phyloP scores from a whole-genome alignment of 768 basidiomycete species.

The Leccinum boreale region DNA sequence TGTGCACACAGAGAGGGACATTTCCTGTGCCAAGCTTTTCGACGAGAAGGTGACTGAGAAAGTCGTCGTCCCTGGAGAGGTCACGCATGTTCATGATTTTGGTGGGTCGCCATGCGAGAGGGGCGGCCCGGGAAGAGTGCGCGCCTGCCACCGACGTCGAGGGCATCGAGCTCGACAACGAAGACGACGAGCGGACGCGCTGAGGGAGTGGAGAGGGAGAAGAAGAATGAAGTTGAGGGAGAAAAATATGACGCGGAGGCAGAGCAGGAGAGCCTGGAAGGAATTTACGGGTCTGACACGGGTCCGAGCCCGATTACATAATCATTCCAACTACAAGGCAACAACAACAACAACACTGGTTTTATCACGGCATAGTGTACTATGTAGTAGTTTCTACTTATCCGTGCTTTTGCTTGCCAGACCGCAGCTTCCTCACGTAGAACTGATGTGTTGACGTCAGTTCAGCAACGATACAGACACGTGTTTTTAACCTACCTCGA shows the following conservation, averaged over 20 bases:
- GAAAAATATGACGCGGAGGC: constrained; percentile 30
- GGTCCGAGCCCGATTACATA: constrained; percentile 26
- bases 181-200: constrained; percentile 22
- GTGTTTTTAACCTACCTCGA: constrained; percentile 62
- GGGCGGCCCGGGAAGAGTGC: constrained; percentile 20
- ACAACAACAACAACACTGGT: too few species aligned
- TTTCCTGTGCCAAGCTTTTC: constrained; percentile 81
- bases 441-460: constrained; percentile 53
- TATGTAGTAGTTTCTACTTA: constrained; percentile 22
- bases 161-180: constrained; percentile 32
- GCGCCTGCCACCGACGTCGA: constrained; percentile 26
- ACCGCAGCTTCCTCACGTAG: constrained; percentile 90
- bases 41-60: constrained; percentile 83
- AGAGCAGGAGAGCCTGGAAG: constrained; percentile 24
- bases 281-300: constrained; percentile 20
- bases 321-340: constrained; percentile 4
- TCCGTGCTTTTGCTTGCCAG: constrained; percentile 94
- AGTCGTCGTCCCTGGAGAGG: constrained; percentile 88
- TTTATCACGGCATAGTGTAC: too few species aligned
- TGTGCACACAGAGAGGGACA: constrained; percentile 83
- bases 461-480: not conserved
- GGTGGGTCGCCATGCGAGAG: constrained; percentile 69
- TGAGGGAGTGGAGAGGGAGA: constrained; percentile 1
- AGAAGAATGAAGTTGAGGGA: constrained; percentile 5
- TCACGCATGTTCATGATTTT: constrained; percentile 91